Evolutionary conservation across 352 stramenopile species (phyloP).

Genomic region (Phytopythium oedochilum): DNA sequence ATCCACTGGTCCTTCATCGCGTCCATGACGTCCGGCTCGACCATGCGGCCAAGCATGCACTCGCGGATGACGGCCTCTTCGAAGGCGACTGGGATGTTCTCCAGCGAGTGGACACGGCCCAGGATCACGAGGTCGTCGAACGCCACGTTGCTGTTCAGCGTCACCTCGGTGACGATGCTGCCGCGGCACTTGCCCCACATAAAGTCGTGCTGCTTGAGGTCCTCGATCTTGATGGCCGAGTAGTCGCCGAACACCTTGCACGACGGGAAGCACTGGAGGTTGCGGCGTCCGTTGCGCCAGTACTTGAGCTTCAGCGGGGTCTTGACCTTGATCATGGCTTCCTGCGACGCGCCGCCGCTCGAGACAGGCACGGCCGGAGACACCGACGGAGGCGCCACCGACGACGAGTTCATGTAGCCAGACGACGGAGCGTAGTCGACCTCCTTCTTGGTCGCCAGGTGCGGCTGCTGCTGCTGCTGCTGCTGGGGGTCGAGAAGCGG

Average conservation of each 20-base stretch:
- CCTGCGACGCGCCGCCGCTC: conserved; percentile 35
- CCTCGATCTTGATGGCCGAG: conserved; percentile 85
- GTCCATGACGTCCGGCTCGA: conserved; percentile 77
- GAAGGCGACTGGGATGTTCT: conserved; percentile 83
- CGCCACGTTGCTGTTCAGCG: conserved; percentile 75
- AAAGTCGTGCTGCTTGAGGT: conserved; percentile 87
- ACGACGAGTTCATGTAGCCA: conserved; percentile 4
- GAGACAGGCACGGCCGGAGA: not conserved
- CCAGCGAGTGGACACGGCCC: conserved; percentile 76
- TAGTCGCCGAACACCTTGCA: conserved; percentile 91
- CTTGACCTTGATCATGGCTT: conserved; percentile 87
- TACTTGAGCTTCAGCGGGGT: conserved; percentile 86
- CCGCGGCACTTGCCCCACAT: conserved; percentile 89
- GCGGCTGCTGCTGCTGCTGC: conserved; percentile 28
- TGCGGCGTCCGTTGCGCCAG: conserved; percentile 87
- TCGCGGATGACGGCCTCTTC: conserved; percentile 80
- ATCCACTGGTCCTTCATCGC: conserved; percentile 87
- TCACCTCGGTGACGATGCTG: conserved; percentile 78
- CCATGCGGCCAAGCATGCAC: conserved; percentile 76
- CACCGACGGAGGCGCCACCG: conserved; percentile 1
- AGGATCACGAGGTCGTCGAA: conserved; percentile 82
- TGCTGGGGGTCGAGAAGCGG: conserved; percentile 36
- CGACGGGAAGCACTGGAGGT: conserved; percentile 86
- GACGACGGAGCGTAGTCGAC: conserved; percentile 20
- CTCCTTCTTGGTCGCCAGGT: conserved; percentile 29